A percentile compares a stretch with the other conserved stretches of the same genome.
phyloP scores from a whole-genome alignment of 2,329 filamentous ascomycete species.

The Achaetomium macrosporum region DNA sequence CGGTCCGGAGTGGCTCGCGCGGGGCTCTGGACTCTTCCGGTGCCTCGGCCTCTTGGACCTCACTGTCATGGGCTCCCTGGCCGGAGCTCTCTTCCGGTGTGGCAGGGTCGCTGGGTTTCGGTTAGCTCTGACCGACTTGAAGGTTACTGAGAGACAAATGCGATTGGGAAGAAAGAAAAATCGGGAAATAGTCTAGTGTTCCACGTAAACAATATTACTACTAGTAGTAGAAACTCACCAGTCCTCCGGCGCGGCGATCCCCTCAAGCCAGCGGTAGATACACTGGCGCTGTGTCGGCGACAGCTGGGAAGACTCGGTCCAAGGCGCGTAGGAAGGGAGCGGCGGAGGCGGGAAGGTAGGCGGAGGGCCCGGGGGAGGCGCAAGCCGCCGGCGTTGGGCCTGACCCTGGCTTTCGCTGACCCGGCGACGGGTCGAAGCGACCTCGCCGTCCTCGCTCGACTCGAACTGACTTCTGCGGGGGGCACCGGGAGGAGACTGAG shows the following conservation, averaged over 20 bases:
- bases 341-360: neutral
- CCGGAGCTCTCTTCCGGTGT: neutral
- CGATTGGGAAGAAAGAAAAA: neutral
- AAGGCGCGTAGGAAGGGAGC: neutral
- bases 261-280: slow-evolving; percentile 5
- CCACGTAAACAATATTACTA: neutral
- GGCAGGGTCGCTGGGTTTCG: neutral
- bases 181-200: neutral
- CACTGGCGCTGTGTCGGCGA: neutral
- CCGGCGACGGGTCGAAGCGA: neutral
- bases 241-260: slow-evolving; percentile 5
- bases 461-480: neutral
- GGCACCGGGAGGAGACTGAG: neutral
- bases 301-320: neutral
- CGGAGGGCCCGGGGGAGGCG: neutral
- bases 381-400: neutral
- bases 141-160: neutral
- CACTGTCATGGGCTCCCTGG: neutral
- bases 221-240: neutral
- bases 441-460: neutral
- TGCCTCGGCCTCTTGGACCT: neutral
- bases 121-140: neutral
- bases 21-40: neutral
- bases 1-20: too few relatives aligned
- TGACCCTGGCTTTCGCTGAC: neutral